Evolutionary conservation across 768 basidiomycete species (phyloP), one percentile per base, ranked within the genome.

Genomic region (Leccinum broughii): DNA sequence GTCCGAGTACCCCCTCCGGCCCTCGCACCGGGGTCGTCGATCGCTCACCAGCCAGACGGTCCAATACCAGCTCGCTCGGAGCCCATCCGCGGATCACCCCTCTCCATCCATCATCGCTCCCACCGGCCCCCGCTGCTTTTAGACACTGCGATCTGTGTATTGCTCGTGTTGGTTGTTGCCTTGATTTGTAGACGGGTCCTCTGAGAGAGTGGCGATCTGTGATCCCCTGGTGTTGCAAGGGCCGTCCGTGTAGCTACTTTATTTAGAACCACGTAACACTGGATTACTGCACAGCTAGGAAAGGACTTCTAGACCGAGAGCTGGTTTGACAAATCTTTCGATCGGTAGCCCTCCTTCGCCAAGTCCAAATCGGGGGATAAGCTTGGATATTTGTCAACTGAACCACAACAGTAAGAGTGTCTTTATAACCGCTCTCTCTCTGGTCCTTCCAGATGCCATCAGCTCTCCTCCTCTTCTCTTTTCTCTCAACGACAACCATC

Each of bases 101-200:
- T 57, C 17, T 9, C 59, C 46, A 28, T 54, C 37, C 69, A 52
- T 28, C 66, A 54, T 64, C 68, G 64, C 59, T 66, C 64, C 41
- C 66, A 62, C 53, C 71, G 72, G 51, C 85, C 89, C 24, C 89
- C 89, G 24, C 68, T 90, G 26, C 72, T 90, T 24, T 77, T 93
- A 34, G 91, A 92, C 72, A 84, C 84, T 11, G 85, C 86, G 30
- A 92, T 93, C 61, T 86, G 87, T 70, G 78, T 92, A 52, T 77
- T 90, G 22, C 75, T 92, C 10, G 86, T 87, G 14, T 73, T 92
- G 59, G 80, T 87, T 52, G 82, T 88, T 66, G 86, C 83, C 35
- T 80, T 93, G 46, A 76, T 92, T 52, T 89, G 83, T 65, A 81
- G 87, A 60, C 80, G 89, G 69, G 73, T 82, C 58, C 64, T 82